These are phyloP conservation scores for Cryptococcus maquisensis DNA, from an alignment of 1,284 basidiomycete genomes.

Conservation along the genomic window DNA sequence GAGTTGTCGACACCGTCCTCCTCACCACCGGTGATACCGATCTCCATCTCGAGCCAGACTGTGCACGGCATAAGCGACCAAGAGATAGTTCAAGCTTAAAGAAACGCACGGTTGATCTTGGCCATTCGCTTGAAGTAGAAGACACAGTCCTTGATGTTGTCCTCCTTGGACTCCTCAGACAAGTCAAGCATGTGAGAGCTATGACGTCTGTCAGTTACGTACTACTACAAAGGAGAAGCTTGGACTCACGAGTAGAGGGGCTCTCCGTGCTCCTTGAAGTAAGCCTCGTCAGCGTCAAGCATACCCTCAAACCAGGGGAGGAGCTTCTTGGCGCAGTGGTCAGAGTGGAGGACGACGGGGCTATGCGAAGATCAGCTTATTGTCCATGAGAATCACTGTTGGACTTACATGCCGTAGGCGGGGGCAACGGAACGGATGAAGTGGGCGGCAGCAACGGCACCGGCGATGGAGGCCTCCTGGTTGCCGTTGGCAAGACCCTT, in stretches of 20 bases:
- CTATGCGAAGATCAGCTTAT: constrained; percentile 47
- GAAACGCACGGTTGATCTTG: constrained; percentile 60
- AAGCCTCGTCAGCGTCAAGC: constrained; percentile 92
- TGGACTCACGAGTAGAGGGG: constrained; percentile 75
- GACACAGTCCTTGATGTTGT: constrained; percentile 91
- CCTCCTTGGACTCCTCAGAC: constrained; percentile 94
- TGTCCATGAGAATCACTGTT: neutral
- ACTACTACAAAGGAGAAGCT: neutral
- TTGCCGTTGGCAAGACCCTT: constrained; percentile 88
- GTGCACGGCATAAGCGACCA: neutral
- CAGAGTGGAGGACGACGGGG: constrained; percentile 96
- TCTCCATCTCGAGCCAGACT: constrained; percentile 99
- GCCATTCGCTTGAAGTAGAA: constrained; percentile 97
- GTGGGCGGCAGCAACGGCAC: constrained; percentile 87
- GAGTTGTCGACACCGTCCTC: constrained; percentile 99
- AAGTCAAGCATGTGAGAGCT: constrained; percentile 98
- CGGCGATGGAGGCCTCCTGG: constrained; percentile 92
- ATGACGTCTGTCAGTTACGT: neutral
- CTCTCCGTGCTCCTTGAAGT: constrained; percentile 84
- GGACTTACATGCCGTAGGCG: constrained; percentile 75
- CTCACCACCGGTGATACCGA: constrained; percentile 99
- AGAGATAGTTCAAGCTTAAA: neutral
- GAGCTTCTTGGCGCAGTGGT: constrained; percentile 98
- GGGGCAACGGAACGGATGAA: constrained; percentile 88
- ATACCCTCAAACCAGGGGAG: constrained; percentile 99